These are phyloP conservation scores for Lyophyllum shimeji DNA, from an alignment of 768 basidiomycete genomes.

Conservation along the genomic window DNA sequence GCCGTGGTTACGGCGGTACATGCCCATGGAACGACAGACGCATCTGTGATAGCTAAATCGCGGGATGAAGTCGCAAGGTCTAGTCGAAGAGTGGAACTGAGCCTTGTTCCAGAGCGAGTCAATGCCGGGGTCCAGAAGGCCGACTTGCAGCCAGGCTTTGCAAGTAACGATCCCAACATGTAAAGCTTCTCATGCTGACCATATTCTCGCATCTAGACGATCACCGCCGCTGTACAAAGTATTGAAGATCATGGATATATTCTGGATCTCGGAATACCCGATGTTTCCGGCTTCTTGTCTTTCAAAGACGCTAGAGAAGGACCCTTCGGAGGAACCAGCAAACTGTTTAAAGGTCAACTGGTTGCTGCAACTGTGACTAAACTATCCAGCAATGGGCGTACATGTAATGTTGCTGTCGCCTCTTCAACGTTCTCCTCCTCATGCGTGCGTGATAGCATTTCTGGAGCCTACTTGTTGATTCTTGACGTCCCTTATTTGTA, in stretches of 20 bases:
- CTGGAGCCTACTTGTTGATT: slow-evolving; percentile 1
- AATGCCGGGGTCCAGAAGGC: slow-evolving; percentile 77
- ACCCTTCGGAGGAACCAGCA: slow-evolving; percentile 22
- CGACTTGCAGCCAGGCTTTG: slow-evolving; percentile 76
- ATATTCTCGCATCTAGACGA: slow-evolving; percentile 44
- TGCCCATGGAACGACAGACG: slow-evolving; percentile 62
- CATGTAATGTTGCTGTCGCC: slow-evolving; percentile 67
- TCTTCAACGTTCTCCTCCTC: slow-evolving; percentile 46
- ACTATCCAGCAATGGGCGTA: slow-evolving; percentile 75
- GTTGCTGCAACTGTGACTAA: slow-evolving; percentile 67
- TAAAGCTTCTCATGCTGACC: slow-evolving; percentile 3
- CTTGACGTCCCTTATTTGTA: slow-evolving; percentile 24
- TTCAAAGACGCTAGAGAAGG: slow-evolving; percentile 65
- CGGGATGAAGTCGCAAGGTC: slow-evolving; percentile 67
- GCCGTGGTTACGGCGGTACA: slow-evolving; percentile 72
- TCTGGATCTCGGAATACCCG: slow-evolving; percentile 78
- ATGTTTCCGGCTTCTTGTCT: slow-evolving; percentile 81
- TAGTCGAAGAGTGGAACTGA: slow-evolving; percentile 82
- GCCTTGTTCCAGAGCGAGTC: slow-evolving; percentile 79
- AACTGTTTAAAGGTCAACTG: slow-evolving; percentile 64
- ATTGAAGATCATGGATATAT: slow-evolving; percentile 95
- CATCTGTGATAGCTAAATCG: slow-evolving; percentile 54
- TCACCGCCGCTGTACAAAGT: slow-evolving; percentile 77
- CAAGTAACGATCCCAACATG: slow-evolving; percentile 39
- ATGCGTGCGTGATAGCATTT: slow-evolving; percentile 42